Evolutionary conservation across 192 early-diverging fungal genomes (phyloP).

Genomic region (Geosiphon pyriformis): DNA sequence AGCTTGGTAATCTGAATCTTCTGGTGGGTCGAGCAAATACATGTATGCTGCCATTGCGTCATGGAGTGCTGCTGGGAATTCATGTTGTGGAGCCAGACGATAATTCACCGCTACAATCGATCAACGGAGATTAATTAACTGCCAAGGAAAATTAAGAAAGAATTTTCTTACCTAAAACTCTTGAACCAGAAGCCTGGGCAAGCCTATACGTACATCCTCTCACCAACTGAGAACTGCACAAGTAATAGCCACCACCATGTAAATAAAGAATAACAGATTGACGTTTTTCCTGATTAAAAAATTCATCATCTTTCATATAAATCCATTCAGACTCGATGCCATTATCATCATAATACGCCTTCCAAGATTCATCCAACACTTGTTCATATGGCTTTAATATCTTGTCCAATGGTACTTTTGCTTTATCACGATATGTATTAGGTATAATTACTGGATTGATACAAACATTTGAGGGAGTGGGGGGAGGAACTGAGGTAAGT

Average conservation of each 20-base stretch:
- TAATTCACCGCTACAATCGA: constrained; percentile 62
- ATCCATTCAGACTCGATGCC: constrained; percentile 40
- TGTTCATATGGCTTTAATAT: constrained; percentile 32
- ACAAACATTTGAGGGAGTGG: constrained; percentile 25
- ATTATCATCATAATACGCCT: constrained; percentile 20
- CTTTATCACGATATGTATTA: constrained; percentile 29
- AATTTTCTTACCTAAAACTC: constrained; percentile 42
- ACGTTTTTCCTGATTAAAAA: not conserved
- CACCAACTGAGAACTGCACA: constrained; percentile 34
- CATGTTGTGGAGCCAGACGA: constrained; percentile 70
- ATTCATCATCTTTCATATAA: constrained; percentile 24
- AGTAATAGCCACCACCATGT: constrained; percentile 71
- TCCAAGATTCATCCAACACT: constrained; percentile 46
- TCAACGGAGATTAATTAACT: no score
- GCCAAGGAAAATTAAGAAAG: no score
- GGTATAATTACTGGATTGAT: constrained; percentile 26
- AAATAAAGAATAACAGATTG: constrained; percentile 60
- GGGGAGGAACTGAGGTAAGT: constrained; percentile 6
- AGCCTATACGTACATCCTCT: constrained; percentile 38
- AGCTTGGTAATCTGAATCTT: constrained; percentile 38
- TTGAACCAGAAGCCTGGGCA: constrained; percentile 42
- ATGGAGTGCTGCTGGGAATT: constrained; percentile 77
- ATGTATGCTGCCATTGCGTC: constrained; percentile 76
- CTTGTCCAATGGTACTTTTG: constrained; percentile 27
- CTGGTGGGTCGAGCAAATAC: constrained; percentile 51